A percentile compares a stretch with the other conserved stretches of the same genome.
These are phyloP conservation scores for Polygonum aviculare DNA, from an alignment of 148 eudicot species.

Conservation along the genomic window DNA sequence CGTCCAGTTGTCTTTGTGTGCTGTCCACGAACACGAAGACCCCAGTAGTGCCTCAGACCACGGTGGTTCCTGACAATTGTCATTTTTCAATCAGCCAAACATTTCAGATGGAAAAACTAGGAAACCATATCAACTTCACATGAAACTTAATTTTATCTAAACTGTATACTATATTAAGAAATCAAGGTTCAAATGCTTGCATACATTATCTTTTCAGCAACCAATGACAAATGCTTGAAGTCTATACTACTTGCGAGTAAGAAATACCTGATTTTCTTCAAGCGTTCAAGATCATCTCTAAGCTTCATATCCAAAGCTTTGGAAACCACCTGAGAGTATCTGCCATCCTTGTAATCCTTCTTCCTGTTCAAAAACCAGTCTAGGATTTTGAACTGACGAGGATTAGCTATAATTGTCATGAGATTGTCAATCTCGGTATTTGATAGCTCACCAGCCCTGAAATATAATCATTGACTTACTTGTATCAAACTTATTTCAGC, in stretches of 20 bases:
- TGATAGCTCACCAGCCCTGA: conserved; percentile 82
- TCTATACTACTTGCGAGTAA: neutral
- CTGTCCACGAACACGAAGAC: conserved; percentile 85
- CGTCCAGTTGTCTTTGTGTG: conserved; percentile 97
- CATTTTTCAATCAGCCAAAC: neutral
- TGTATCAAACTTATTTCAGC: neutral
- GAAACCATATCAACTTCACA: neutral
- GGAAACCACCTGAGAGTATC: conserved; percentile 74
- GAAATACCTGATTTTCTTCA: conserved; percentile 74
- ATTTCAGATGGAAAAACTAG: neutral
- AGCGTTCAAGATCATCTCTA: conserved; percentile 82
- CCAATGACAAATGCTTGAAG: neutral
- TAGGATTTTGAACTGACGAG: conserved; percentile 80
- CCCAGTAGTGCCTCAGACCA: conserved; percentile 95
- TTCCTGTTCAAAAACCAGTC: conserved; percentile 86
- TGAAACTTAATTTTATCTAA: neutral
- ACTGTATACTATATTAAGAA: too few relatives aligned
- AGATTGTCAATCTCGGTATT: conserved; percentile 59
- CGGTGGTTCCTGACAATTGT: conserved; percentile 56
- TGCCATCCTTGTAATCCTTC: conserved; percentile 93
- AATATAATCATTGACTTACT: neutral
- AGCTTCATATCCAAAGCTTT: conserved; percentile 91
- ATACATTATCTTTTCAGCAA: too few relatives aligned
- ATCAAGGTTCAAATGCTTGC: too few relatives aligned
- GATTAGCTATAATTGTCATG: conserved; percentile 77